Percentiles rank a stretch among this genome's conserved stretches.
phyloP scores from a whole-genome alignment of 805 yeast genomes.

The Brettanomyces sp. region DNA sequence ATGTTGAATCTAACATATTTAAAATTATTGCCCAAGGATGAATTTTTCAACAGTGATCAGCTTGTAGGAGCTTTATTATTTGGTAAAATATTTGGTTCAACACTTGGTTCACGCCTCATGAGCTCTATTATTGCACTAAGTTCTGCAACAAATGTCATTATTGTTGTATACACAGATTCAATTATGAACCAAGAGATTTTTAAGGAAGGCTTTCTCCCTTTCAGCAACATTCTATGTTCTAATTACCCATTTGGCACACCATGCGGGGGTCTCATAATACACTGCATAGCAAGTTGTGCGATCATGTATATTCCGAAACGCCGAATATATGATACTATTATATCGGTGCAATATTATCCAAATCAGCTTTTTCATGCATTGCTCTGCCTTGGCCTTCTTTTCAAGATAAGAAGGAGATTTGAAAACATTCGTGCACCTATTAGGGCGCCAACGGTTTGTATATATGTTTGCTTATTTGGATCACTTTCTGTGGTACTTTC shows the following conservation, averaged over 20 bases:
- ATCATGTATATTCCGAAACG: constrained; percentile 13
- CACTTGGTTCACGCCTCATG: constrained; percentile 37
- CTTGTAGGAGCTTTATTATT: constrained; percentile 44
- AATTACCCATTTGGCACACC: constrained; percentile 50
- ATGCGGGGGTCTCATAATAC: constrained; percentile 21
- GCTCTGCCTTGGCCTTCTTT: constrained; percentile 16
- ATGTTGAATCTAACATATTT: constrained; percentile 42
- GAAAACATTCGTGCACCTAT: constrained; percentile 17
- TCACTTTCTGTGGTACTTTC: constrained; percentile 39
- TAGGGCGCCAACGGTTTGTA: constrained; percentile 19
- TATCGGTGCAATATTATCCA: constrained; percentile 38
- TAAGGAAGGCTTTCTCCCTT: constrained; percentile 46
- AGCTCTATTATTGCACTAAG: constrained; percentile 43
- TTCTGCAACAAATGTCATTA: constrained; percentile 48
- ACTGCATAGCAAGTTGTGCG: constrained; percentile 13
- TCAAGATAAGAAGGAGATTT: constrained; percentile 13
- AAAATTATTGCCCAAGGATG: constrained; percentile 40
- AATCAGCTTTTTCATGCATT: constrained; percentile 30
- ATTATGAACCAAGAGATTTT: constrained; percentile 49
- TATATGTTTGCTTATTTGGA: constrained; percentile 32
- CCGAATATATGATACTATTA: constrained; percentile 29
- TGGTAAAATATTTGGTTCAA: constrained; percentile 40
- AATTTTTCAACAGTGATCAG: constrained; percentile 35
- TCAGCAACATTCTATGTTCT: constrained; percentile 40
- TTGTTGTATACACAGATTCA: constrained; percentile 43